Base-by-base conservation (phyloP, 805 yeast genomes). In the Wickerhamiella galacta region DNA sequence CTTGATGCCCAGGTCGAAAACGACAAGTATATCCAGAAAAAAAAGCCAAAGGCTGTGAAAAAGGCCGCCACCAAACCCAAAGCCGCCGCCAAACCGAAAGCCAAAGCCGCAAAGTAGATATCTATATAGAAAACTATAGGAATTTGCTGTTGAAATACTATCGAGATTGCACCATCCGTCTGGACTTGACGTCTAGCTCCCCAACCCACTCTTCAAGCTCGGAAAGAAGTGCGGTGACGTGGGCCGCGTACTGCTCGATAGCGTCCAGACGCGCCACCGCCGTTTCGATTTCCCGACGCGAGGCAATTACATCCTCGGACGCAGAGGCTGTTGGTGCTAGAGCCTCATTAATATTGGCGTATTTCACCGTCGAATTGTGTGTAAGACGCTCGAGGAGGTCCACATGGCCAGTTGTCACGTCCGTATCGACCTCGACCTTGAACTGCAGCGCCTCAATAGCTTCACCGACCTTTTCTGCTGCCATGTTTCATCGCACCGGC, bases 1-100 rank as follows among this genome's bases (percentile, higher is more conserved):
- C 54, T 53, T 17, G 61, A 63, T 19, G 66, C 58, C 20, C 65
- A 61, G 20, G 64, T 47, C 32, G 45, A 41, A 34, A 43, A 43
- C 16, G 48, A 47, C 34, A 47, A 46, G 31, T 46, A 44, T 28
- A 47, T 47, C 35, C 44, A 41, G 32, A 33, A 38, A 27, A 31
- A 40, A 10, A 31, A 28, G 11, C 28, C 41, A 7, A 34, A 37
- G 26, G 32, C 28, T 7, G 34, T 35, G 20, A 37, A 39, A 2
- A 34, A 35, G 24, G 32, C 36, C 14, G 19, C 33, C 5, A 19
- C 32, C 6, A 30, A 38, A 10, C 15, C 30, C 4, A 26, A 16
- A 11, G 36, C 39, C 12, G 28, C 27, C 7, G 26, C 23, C 8
- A 11, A 8, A 20, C 8, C 23, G 8, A 25, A 20, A 30, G 27